phyloP scores from a whole-genome alignment of 495 filamentous ascomycete genomes.

The Niebla homalea region DNA sequence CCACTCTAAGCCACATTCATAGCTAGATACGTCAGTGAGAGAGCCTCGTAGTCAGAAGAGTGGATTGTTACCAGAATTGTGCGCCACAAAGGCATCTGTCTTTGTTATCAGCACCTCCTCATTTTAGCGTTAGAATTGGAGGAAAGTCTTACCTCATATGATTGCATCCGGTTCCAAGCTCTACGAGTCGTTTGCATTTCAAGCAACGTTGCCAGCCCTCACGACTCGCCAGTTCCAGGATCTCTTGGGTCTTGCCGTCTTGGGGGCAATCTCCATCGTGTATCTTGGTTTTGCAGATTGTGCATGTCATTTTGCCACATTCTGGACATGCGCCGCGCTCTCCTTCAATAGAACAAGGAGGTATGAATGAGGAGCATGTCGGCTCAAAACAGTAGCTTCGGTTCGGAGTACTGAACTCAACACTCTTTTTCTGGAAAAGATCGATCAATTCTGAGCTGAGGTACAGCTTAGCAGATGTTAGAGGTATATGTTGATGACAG shows the following conservation, averaged over 20 bases:
- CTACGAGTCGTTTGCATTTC: slow-evolving; percentile 26
- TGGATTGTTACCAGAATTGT: slow-evolving; percentile 33
- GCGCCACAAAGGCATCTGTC: slow-evolving; percentile 37
- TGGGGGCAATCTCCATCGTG: slow-evolving; percentile 33
- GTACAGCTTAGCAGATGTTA: slow-evolving; percentile 20
- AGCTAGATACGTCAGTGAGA: slow-evolving; percentile 15
- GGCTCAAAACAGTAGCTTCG: slow-evolving; percentile 34
- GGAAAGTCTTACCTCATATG: slow-evolving; percentile 29
- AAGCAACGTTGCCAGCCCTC: slow-evolving; percentile 33
- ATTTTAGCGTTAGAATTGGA: not conserved
- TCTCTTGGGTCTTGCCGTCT: slow-evolving; percentile 22
- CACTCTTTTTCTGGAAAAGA: slow-evolving; percentile 25
- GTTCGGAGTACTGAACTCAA: slow-evolving; percentile 33
- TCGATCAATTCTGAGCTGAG: slow-evolving; percentile 20
- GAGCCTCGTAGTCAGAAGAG: not conserved
- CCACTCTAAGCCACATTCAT: slow-evolving; percentile 39
- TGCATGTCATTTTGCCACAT: slow-evolving; percentile 31
- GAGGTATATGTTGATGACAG: slow-evolving; percentile 28
- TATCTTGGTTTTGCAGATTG: slow-evolving; percentile 29
- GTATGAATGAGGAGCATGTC: slow-evolving; percentile 34
- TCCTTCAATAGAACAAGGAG: slow-evolving; percentile 16
- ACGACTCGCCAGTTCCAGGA: slow-evolving; percentile 22
- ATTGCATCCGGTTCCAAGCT: slow-evolving; percentile 32
- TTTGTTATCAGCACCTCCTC: slow-evolving; percentile 2
- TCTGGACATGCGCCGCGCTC: slow-evolving; percentile 28